Evolutionary conservation across 139 green algal genomes (phyloP).

Genomic region (Chlorella sp.): DNA sequence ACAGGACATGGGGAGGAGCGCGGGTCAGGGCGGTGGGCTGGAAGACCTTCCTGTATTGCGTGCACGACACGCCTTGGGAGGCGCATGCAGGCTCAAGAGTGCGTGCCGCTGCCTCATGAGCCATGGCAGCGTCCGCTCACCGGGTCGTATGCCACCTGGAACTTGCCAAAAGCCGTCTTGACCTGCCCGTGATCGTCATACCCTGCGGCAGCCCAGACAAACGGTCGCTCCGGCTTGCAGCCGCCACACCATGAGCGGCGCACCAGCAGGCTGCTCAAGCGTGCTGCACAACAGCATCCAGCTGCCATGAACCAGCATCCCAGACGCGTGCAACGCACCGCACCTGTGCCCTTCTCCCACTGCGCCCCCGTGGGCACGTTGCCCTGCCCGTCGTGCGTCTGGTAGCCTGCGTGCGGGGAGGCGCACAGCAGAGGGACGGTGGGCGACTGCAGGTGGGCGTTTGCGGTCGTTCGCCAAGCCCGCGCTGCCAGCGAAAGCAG

Average conservation of each 20-base stretch:
- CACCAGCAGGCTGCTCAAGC: too few species aligned
- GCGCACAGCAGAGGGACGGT: background rate
- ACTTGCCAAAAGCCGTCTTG: conserved; percentile 29
- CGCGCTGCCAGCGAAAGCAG: too few species aligned
- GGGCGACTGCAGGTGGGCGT: too few species aligned
- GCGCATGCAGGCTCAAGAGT: too few species aligned
- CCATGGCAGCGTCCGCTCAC: background rate
- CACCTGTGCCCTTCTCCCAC: conserved; percentile 23
- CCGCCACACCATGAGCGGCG: too few species aligned
- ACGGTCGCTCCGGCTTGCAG: too few species aligned
- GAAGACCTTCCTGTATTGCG: too few species aligned
- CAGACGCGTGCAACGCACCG: background rate
- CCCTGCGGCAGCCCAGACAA: conserved; percentile 4
- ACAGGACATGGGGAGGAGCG: too few species aligned
- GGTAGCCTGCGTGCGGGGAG: conserved; percentile 22
- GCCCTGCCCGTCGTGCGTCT: conserved; percentile 31
- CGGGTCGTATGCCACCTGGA: conserved; percentile 31
- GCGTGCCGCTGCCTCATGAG: too few species aligned
- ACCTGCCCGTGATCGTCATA: conserved; percentile 45
- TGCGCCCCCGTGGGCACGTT: conserved; percentile 20
- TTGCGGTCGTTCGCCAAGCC: too few species aligned
- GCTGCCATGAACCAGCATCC: background rate
- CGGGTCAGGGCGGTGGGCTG: too few species aligned
- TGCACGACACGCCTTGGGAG: too few species aligned
- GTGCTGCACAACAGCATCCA: background rate